phyloP scores from a whole-genome alignment of 2,329 filamentous ascomycete species.

The Zalaria obscura region DNA sequence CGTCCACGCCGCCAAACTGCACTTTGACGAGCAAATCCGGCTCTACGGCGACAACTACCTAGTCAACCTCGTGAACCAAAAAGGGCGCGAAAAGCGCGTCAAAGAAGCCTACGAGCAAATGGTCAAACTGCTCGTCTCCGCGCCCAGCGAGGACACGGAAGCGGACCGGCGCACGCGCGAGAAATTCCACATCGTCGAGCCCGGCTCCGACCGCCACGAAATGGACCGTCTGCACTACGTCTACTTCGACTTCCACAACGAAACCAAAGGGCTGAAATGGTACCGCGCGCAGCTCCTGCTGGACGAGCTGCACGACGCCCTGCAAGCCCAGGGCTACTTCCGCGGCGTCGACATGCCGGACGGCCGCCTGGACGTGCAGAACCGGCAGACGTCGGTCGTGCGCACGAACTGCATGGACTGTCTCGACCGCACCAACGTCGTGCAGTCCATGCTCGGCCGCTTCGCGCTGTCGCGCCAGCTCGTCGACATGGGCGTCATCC shows the following conservation, averaged over 20 bases:
- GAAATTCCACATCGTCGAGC: conserved; percentile 68
- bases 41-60: conserved; percentile 95
- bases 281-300: conserved; percentile 79
- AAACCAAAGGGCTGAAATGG: conserved; percentile 91
- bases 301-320: conserved; percentile 62
- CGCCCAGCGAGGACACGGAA: conserved; percentile 51
- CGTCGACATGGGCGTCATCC: conserved; percentile 65
- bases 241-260: conserved; percentile 97
- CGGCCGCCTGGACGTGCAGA: conserved; percentile 65
- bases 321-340: conserved; percentile 80
- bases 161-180: conserved; percentile 53
- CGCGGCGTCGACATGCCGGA: conserved; percentile 76
- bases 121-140: conserved; percentile 59
- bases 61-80: conserved; percentile 94
- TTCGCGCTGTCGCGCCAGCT: conserved; percentile 83
- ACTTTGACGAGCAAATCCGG: conserved; percentile 87
- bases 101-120: conserved; percentile 92
- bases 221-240: conserved; percentile 86
- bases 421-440: conserved; percentile 90
- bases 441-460: conserved; percentile 91
- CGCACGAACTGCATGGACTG: conserved; percentile 99
- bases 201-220: conserved; percentile 41
- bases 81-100: conserved; percentile 74
- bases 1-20: conserved; percentile 61
- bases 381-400: conserved; percentile 75